Base-by-base conservation (phyloP, 441 rosid species). In the Euphorbia schlechtendalii region DNA sequence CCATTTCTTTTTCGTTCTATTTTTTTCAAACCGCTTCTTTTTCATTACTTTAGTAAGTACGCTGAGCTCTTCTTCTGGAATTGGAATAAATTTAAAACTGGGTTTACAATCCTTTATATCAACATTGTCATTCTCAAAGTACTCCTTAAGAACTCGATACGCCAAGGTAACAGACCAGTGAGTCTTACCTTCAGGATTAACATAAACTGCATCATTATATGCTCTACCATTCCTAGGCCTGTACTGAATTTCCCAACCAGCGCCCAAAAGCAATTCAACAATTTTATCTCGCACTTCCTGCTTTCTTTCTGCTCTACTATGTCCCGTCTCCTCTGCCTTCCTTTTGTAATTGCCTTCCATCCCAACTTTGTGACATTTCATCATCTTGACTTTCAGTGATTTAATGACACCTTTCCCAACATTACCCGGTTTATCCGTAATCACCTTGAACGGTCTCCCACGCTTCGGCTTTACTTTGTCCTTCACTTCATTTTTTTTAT, bases 111-210 rank as follows among this genome's bases (percentile, higher is more conserved):
- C 64, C 10, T 64, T 64, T 59, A 80, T 76, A 70, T 74, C 77
- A 63, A 34, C 71, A 68, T 58, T 76, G 27, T 64, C 76, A 30
- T 67, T 66, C 79, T 91, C 90, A 78, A 75, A 73, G 43, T 82
- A 76, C 46, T 53, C 30, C 81, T 82, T 87, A 46, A 91, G 89
- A 68, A 73, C 67, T 32, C 76, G 81, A 80, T 94, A 94, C 30
- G 99, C 99, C 79, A 78, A 71, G 56, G 99, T 94, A 71, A 89
- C 78, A 53, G 99, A 94, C 99, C 99, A 94, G 77, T 91, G 96
- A 71, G 98, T 87, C 74, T 73, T 87, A 56, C 98, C 96, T 69
- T 83, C 80, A 60, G 96, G 96, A 82, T 86, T 94, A 63, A 94
- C 88, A 83, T 94, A 94, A 43, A 94, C 97, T 52, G 99, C 88